Percentiles rank a stretch among this genome's conserved stretches.
Conservation (phyloP, 2,329 filamentous ascomycete species). For the Exophiala lecanii-corni region DNA sequence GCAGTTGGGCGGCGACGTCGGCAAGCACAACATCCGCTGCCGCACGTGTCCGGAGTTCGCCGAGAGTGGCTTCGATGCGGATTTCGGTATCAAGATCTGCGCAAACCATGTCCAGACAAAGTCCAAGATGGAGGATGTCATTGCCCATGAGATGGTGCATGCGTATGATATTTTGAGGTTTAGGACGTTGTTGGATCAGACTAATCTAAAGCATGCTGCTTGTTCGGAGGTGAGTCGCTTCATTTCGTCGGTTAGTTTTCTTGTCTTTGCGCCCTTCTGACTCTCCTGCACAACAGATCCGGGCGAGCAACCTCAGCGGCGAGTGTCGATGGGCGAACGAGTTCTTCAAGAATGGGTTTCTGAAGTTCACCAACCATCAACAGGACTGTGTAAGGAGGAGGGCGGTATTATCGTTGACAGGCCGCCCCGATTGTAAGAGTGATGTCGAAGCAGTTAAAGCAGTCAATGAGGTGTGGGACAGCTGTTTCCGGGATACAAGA, state of each 20-base stretch:
- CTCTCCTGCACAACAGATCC: constrained; percentile 61
- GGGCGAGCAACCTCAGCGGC: constrained; percentile 85
- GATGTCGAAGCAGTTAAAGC: constrained; percentile 80
- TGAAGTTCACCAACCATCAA: constrained; percentile 84
- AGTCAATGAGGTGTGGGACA: constrained; percentile 98
- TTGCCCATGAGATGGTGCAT: constrained; percentile 97
- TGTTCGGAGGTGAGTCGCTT: constrained; percentile 78
- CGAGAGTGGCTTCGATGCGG: constrained; percentile 78
- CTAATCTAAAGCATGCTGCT: constrained; percentile 80
- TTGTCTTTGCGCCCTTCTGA: too few relatives aligned
- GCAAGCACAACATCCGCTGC: constrained; percentile 72
- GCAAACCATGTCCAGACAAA: constrained; percentile 81
- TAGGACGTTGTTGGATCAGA: constrained; percentile 72
- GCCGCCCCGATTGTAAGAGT: constrained; percentile 74
- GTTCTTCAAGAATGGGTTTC: constrained; percentile 78
- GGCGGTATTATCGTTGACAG: constrained; percentile 74
- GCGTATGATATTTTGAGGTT: constrained; percentile 90
- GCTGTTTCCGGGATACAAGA: constrained; percentile 87
- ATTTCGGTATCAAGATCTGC: constrained; percentile 85
- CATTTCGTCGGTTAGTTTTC: too few relatives aligned
- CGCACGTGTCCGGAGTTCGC: constrained; percentile 69
- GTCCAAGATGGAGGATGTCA: constrained; percentile 83
- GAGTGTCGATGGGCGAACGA: constrained; percentile 90
- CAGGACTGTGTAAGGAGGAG: constrained; percentile 84
- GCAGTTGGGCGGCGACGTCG: constrained; percentile 72